Evolutionary conservation across 306 rosid species (phyloP).

Genomic region (Argentina anserina): DNA sequence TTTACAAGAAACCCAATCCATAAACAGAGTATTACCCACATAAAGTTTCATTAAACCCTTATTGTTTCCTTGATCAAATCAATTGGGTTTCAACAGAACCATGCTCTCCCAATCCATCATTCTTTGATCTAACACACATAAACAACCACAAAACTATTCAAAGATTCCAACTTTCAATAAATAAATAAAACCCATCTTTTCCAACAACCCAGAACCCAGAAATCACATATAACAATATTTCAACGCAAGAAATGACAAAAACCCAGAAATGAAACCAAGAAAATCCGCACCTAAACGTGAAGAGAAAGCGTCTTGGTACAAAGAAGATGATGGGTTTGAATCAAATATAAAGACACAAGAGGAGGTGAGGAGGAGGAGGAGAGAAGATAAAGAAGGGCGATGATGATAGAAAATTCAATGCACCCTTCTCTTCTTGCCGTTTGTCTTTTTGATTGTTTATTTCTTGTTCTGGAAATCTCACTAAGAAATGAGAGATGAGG

Average conservation of each 20-base stretch:
- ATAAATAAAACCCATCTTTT: neutral
- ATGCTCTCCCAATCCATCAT: neutral
- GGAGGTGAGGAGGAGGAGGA: neutral
- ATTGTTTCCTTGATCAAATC: neutral
- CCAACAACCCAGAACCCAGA: neutral
- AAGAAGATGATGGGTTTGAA: neutral
- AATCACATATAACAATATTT: constrained; percentile 9
- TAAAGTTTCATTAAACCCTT: neutral
- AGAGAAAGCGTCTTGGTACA: neutral
- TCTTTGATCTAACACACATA: neutral
- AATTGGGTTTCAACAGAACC: neutral
- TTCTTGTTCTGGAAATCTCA: neutral
- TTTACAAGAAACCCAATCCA: neutral
- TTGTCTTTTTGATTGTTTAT: neutral
- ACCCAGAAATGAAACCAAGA: neutral
- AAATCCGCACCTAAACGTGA: constrained; percentile 3
- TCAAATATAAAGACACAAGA: neutral
- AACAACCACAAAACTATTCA: neutral
- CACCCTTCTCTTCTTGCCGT: neutral
- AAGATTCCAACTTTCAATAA: neutral
- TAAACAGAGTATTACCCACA: neutral
- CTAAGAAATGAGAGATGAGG: neutral
- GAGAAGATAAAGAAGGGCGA: neutral
- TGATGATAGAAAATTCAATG: constrained; percentile 14
- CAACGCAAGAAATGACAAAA: constrained; percentile 1